Evolutionary conservation across 2,329 filamentous ascomycete species (phyloP), one percentile per base, ranked within the genome.

Genomic region (Nothomitra cinnamomea): DNA sequence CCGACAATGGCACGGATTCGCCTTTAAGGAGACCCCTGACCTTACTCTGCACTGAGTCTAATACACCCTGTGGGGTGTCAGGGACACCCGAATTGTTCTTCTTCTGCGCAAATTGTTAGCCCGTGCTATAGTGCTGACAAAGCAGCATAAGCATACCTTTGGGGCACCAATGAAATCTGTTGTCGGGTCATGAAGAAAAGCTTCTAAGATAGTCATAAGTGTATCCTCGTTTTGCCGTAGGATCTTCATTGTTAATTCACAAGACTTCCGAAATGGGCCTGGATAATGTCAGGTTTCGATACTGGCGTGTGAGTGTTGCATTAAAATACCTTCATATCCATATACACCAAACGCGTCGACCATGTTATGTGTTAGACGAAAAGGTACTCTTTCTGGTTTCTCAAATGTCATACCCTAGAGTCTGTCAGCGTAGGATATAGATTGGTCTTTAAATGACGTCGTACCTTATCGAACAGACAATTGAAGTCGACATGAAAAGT

Each of bases 401-500:
- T 88, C 83, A 64, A 98, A 96, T 0, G 89, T 95, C 41, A 90
- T 77, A 1, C 92, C 92, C 64, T 7, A 35, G 47, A 60, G 61
- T 56, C 47, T 38, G 24, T 54, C 45, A 42, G 43, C 19, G n/a
- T 49, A 12, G 22, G 8, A 57, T 53, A 40, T 47, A 54, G 42
- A 28, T 51, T 42, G 17, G 36, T 15, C 32, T 19, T 25, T 32
- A 10, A 15, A 10, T 12, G 19, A 49, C 56, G 49, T 10, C 49
- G 24, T 57, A 68, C 67, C 61, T 98, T 98, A 72, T 98, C 94
- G 66, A 99, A 99, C 3, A 98, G 80, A 67, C 94, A 98, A 70
- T 98, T 98, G 75, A 99, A 98, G 69, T 98, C 92, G 47, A 99
- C 94, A 67, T 99, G 92, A 67, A 98, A 86, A 1, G 94, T 82